A percentile compares a stretch with the other conserved stretches of the same genome.
phyloP scores from a whole-genome alignment of 179 eudicot genomes.

The Silene noctiflora region DNA sequence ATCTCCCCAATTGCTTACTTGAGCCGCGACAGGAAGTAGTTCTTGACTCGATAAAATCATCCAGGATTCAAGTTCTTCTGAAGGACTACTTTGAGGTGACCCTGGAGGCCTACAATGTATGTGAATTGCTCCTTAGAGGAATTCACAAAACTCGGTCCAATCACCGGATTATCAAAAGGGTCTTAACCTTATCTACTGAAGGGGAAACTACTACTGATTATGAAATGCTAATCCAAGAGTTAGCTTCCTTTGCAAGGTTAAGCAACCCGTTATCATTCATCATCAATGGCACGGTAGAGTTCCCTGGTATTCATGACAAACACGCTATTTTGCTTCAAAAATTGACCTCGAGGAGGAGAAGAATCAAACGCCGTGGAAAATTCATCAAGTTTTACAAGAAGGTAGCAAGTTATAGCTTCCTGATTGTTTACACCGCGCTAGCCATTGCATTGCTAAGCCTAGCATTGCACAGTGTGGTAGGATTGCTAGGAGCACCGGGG shows the following conservation, averaged over 20 bases:
- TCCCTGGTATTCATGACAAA: slow-evolving; percentile 30
- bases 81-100: slow-evolving; percentile 51
- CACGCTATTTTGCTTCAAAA: slow-evolving; percentile 32
- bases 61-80: slow-evolving; percentile 37
- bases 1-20: slow-evolving; percentile 44
- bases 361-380: slow-evolving; percentile 38
- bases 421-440: slow-evolving; percentile 29
- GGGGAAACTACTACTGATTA: neutral
- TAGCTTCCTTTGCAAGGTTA: slow-evolving; percentile 37
- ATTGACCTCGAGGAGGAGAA: slow-evolving; percentile 37
- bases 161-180: slow-evolving; percentile 36
- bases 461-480: slow-evolving; percentile 22
- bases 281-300: slow-evolving; percentile 18
- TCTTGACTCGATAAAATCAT: slow-evolving; percentile 28
- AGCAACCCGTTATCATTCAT: slow-evolving; percentile 44
- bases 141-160: slow-evolving; percentile 50
- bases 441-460: slow-evolving; percentile 37
- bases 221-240: slow-evolving; percentile 32
- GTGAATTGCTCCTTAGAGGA: slow-evolving; percentile 50
- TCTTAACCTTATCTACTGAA: slow-evolving; percentile 28
- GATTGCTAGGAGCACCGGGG: too few relatives aligned
- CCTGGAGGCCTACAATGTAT: slow-evolving; percentile 49
- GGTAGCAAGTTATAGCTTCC: slow-evolving; percentile 24
- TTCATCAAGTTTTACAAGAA: slow-evolving; percentile 35
- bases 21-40: slow-evolving; percentile 56